Evolutionary conservation across 2,329 filamentous ascomycete species (phyloP), one percentile per base, ranked within the genome.

Genomic region (Cercospora sojina): DNA sequence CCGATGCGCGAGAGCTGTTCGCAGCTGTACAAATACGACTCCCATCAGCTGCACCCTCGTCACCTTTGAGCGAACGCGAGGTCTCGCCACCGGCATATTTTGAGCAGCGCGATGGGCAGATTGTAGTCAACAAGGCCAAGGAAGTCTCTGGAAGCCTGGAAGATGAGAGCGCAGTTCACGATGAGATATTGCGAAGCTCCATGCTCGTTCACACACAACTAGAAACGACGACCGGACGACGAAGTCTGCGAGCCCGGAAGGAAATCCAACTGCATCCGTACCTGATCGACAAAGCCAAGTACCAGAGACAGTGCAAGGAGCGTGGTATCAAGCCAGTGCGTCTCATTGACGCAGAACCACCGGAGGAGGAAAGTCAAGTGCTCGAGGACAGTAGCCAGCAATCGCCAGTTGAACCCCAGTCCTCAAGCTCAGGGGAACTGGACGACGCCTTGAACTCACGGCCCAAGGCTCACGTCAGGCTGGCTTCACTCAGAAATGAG

Each of bases 181-280:
- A 64, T 29, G 62, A 32, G 35, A 43, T 58, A 27, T 20, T 58
- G 32, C 51, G 62, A 6, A 29, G 56, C 13, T 59, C 63, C 13
- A 38, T 64, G 43, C 31, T 63, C n/a, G 47, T 41, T 55, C 53
- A 32, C 13, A n/a, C 29, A 29, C 18, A 13, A 27, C n/a, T n/a
- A 31, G 29, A 31, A 23, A n/a, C 49, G 29, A 27, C 49, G 27
- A 64, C 51, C 23, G 64, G 49, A 18, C 62, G 68, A 58, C 72
- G 81, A 47, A 78, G 74, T 8, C 75, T 84, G 23, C 77, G 82
- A n/a, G 73, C 79, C 55, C 75, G 82, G 9, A 82, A 82, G 56
- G 79, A 81, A 13, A 82, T 82, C 56, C 82, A 84, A 68, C 70
- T 84, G 29, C 80, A 83, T 74, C 82, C 82, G 2, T 84, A 83